A percentile compares a stretch with the other conserved stretches of the same genome.
phyloP scores from a whole-genome alignment of 768 basidiomycete species.

The Rhodocollybia butyracea region DNA sequence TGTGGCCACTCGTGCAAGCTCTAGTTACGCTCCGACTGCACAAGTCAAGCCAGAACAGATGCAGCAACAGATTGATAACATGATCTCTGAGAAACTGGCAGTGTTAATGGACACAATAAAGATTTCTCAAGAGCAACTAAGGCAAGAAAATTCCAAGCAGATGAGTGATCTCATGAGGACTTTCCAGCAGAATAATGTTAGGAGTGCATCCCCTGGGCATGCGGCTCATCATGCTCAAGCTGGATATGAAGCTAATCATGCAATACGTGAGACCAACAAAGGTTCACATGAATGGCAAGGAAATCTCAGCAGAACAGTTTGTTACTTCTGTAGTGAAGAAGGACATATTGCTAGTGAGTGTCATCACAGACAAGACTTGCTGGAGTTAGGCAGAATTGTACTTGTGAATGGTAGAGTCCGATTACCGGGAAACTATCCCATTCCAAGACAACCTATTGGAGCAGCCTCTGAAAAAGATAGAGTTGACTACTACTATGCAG shows the following conservation, averaged over 20 bases:
- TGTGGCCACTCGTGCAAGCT: not conserved
- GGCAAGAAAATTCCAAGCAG: not conserved
- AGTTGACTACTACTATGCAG: not conserved
- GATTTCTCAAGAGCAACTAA: not conserved
- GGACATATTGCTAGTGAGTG: not conserved
- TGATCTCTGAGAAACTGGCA: not conserved
- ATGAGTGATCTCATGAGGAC: not conserved
- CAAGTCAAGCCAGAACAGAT: not conserved
- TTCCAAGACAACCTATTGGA: slow-evolving; percentile 3
- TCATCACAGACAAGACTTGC: not conserved
- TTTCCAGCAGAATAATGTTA: not conserved
- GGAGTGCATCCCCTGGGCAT: not conserved
- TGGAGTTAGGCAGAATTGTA: not conserved
- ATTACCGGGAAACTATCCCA: not conserved
- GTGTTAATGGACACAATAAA: not conserved
- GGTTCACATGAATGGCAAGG: not conserved
- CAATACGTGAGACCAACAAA: too few species aligned
- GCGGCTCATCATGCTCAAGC: not conserved
- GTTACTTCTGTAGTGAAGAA: not conserved
- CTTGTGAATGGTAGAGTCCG: not conserved
- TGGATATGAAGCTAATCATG: not conserved
- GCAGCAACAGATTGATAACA: not conserved
- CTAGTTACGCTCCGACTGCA: not conserved
- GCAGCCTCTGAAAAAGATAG: not conserved
- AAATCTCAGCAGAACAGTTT: not conserved